A percentile compares a stretch with the other conserved stretches of the same genome.
Evolutionary conservation across 345 rosid species (phyloP).

Genomic region (Eucalyptus caleyi): DNA sequence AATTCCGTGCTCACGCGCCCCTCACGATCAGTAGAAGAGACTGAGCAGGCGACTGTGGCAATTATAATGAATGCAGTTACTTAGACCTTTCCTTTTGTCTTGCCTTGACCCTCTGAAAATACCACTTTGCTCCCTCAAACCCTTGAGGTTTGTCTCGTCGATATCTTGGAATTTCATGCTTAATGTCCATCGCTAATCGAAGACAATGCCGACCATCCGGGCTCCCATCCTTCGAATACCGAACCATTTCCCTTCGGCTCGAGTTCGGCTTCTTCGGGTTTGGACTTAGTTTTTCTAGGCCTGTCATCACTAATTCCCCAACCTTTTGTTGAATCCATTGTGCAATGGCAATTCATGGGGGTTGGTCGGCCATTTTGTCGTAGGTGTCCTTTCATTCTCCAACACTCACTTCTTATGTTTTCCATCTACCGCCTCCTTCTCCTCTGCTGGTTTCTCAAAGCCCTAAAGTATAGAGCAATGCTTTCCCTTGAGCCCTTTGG

Average conservation of each 20-base stretch:
- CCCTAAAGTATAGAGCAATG: background rate
- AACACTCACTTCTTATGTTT: background rate
- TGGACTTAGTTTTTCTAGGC: background rate
- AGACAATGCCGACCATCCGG: background rate
- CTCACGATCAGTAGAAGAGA: background rate
- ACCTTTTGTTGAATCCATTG: background rate
- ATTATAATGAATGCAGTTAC: background rate
- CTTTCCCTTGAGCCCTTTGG: background rate
- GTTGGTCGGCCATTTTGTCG: background rate
- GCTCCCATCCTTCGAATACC: background rate
- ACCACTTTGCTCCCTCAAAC: background rate
- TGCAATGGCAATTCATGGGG: background rate
- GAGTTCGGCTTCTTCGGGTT: background rate
- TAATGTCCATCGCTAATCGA: background rate
- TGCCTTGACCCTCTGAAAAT: background rate
- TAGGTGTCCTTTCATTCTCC: background rate
- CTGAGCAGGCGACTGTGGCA: background rate
- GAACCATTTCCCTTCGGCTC: background rate
- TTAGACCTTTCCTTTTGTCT: background rate
- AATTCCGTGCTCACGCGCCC: background rate
- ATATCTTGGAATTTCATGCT: background rate
- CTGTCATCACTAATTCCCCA: background rate
- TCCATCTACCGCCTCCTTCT: background rate
- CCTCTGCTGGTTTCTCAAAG: background rate
- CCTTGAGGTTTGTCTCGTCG: background rate